Base-by-base conservation (phyloP, 2,329 filamentous ascomycete genomes). In the Exophiala lecanii-corni region DNA sequence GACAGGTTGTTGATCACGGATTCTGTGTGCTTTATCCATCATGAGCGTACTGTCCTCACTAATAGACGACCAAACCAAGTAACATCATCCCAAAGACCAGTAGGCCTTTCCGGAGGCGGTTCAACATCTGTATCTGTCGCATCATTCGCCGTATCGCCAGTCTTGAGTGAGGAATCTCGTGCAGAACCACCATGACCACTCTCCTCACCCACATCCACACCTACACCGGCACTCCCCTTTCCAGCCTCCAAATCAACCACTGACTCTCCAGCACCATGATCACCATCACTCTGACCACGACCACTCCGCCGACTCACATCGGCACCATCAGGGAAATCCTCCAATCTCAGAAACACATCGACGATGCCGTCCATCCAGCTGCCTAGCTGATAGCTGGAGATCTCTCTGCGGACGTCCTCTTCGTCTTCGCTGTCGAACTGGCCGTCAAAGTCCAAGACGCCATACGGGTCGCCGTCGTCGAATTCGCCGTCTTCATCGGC, bases 311-410 rank as follows among this genome's bases (percentile, higher is more conserved):
- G n/a, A n/a, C n/a, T n/a, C n/a, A n/a, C n/a, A n/a, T n/a, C n/a
- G 4, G 37, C 5, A 39, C 30, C 28, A 21, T 43, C 23, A 15
- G 42, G 36, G 31, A 48, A 38, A 35, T 45, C 46, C 39, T 53
- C 55, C 28, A 57, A 43, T 34, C 40, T 47, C 42, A 59, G 35
- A 31, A 56, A 50, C 34, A 57, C 49, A 45, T 75, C 75, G 44
- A 81, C 74, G 25, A 81, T 55, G 17, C 70, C 63, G 51, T 81
- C 78, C 54, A 81, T 67, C 69, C 75, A 74, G 7, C 68, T 62
- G 0, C 77, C 77, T 3, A 81, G 59, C 0, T 76, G 74, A 46
- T 75, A 77, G 71, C 72, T n/a, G 67, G 63, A 50, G 73, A 68
- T 17, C 66, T 79, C 59, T 2, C 68, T 62, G 31, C 72, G 70